Conservation (phyloP, 768 basidiomycete genomes). For the Cantharellus anzutake region DNA sequence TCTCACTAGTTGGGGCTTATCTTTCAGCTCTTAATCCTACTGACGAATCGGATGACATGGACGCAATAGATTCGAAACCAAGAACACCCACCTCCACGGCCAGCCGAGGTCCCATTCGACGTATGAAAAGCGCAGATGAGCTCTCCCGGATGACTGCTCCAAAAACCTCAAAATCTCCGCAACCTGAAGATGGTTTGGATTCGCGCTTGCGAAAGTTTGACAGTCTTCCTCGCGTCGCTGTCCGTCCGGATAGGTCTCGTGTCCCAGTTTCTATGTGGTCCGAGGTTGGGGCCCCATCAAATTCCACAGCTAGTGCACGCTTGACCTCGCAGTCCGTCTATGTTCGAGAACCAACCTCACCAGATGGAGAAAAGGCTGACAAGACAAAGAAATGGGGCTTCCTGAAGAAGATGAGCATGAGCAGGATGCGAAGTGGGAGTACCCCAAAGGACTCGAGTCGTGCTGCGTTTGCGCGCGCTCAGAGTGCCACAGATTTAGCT, state of each 20-base stretch:
- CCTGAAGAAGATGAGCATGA: constrained; percentile 94
- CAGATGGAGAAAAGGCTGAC: constrained; percentile 12
- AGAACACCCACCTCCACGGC: neutral
- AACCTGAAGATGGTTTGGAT: neutral
- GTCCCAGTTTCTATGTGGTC: constrained; percentile 1
- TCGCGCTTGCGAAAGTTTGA: neutral
- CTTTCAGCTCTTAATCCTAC: neutral
- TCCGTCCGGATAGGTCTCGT: neutral
- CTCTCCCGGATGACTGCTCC: neutral
- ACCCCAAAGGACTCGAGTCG: neutral
- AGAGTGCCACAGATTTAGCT: neutral
- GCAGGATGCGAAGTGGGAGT: constrained; percentile 40
- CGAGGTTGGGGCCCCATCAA: neutral
- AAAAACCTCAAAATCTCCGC: neutral
- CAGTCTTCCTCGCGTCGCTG: neutral
- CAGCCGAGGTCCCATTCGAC: neutral
- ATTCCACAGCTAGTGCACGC: neutral
- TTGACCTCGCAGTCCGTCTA: neutral
- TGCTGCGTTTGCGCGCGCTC: neutral
- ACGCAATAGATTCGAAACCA: neutral
- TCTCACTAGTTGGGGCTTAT: neutral
- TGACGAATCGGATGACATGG: neutral
- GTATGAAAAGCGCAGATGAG: constrained; percentile 12
- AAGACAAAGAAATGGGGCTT: constrained; percentile 82
- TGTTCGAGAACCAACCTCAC: neutral